A percentile compares a stretch with the other conserved stretches of the same genome.
Conservation (phyloP, 371 early-diverging fungal species). For the Actinomortierella ambigua region DNA sequence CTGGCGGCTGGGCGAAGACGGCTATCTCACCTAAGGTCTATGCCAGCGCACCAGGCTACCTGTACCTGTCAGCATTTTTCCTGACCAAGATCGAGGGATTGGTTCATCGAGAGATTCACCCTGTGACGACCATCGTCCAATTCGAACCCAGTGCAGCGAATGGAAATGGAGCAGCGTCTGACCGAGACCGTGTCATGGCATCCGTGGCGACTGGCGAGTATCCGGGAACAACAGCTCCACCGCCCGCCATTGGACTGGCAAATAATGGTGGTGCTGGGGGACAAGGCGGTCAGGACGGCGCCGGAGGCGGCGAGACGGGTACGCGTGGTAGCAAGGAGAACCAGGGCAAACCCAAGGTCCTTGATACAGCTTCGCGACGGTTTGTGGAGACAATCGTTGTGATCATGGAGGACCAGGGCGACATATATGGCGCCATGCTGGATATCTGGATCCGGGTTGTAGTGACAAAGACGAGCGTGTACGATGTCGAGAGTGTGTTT, state of each 20-base stretch:
- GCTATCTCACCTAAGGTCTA: conserved; percentile 49
- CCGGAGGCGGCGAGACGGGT: conserved; percentile 10
- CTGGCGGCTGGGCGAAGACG: conserved; percentile 27
- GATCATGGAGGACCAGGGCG: conserved; percentile 46
- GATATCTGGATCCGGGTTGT: conserved; percentile 61
- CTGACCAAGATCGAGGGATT: conserved; percentile 55
- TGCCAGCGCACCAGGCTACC: conserved; percentile 56
- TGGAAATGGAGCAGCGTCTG: conserved; percentile 9
- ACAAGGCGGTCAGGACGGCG: conserved; percentile 16
- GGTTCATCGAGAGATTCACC: conserved; percentile 54
- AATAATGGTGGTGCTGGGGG: conserved; percentile 12
- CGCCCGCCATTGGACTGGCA: conserved; percentile 22
- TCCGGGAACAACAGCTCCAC: conserved; percentile 39
- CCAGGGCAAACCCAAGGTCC: conserved; percentile 54
- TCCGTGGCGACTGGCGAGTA: conserved; percentile 37
- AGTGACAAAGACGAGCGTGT: conserved; percentile 53
- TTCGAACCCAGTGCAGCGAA: conserved; percentile 33
- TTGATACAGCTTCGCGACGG: conserved; percentile 57
- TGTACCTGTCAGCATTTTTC: conserved; percentile 58
- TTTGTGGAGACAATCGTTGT: conserved; percentile 60
- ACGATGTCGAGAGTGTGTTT: conserved; percentile 58
- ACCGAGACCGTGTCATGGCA: conserved; percentile 29
- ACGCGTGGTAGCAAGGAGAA: conserved; percentile 1
- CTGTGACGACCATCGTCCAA: conserved; percentile 54
- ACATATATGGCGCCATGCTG: conserved; percentile 57